A percentile compares a stretch with the other conserved stretches of the same genome.
These are phyloP conservation scores for Cornus kousa DNA, from an alignment of 148 eudicot species.

Conservation along the genomic window DNA sequence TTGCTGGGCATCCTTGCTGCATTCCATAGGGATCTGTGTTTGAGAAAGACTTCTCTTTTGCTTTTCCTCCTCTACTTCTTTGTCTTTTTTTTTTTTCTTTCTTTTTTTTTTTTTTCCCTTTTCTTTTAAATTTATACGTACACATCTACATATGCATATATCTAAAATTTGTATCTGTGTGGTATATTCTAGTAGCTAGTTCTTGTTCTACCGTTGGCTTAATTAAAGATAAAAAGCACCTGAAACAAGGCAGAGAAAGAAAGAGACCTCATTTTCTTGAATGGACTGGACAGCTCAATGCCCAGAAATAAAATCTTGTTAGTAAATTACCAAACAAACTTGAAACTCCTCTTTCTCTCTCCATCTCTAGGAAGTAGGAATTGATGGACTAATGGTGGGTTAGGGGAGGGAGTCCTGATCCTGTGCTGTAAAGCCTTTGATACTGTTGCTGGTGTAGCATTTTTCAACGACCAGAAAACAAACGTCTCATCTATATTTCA, in stretches of 20 bases:
- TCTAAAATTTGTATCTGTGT: neutral
- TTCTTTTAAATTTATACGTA: neutral
- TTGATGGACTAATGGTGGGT: neutral
- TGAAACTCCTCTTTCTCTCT: neutral
- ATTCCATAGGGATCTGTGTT: constrained; percentile 74
- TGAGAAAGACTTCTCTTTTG: constrained; percentile 67
- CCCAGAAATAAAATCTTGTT: neutral
- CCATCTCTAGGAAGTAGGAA: neutral
- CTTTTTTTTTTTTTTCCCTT: neutral
- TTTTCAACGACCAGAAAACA: too few species aligned
- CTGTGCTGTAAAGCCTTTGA: too few species aligned
- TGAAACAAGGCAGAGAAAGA: neutral
- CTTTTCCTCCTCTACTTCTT: constrained; percentile 27
- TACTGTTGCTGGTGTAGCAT: too few species aligned
- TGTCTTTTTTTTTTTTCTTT: constrained; percentile 19
- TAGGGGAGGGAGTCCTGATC: too few species aligned
- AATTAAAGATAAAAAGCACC: neutral
- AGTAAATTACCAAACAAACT: neutral
- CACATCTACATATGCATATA: neutral
- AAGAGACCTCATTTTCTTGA: constrained; percentile 4
- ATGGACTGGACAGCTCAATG: neutral
- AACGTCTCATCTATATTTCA: too few species aligned
- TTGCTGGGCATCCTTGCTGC: constrained; percentile 42
- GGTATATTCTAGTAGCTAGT: neutral
- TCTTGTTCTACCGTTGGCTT: neutral